Evolutionary conservation across 441 rosid genomes (phyloP).

Genomic region (Pelargonium fulgidum): DNA sequence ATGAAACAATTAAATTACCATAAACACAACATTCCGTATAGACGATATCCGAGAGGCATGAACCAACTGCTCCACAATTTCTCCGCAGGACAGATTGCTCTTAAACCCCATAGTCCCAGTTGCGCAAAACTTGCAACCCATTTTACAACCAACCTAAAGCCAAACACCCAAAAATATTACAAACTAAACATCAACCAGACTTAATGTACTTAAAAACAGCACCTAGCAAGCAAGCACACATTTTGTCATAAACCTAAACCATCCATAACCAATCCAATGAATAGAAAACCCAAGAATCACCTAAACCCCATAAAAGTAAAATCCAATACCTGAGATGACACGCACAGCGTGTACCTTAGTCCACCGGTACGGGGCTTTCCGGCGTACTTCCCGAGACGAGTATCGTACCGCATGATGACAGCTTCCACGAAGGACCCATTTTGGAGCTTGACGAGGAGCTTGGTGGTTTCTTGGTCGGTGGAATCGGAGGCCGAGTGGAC

Average conservation of each 20-base stretch:
- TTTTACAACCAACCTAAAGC: conserved; percentile 89
- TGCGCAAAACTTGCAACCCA: conserved; percentile 97
- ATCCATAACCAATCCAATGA: not conserved
- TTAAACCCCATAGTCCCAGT: conserved; percentile 96
- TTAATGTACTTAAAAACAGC: not conserved
- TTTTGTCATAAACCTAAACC: not conserved
- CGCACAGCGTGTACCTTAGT: conserved; percentile 68
- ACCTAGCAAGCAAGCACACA: conserved; percentile 1
- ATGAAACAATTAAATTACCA: conserved; percentile 36
- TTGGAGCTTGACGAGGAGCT: conserved; percentile 63
- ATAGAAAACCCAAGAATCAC: not conserved
- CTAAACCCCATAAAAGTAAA: not conserved
- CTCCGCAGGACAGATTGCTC: conserved; percentile 74
- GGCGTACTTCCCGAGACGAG: conserved; percentile 68
- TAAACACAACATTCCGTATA: conserved; percentile 86
- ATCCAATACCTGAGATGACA: conserved; percentile 73
- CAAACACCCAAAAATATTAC: not conserved
- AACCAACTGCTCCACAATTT: conserved; percentile 90
- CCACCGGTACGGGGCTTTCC: conserved; percentile 93
- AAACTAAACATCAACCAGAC: no score
- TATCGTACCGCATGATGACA: conserved; percentile 86
- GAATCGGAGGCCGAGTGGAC: conserved; percentile 62
- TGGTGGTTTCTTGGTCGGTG: conserved; percentile 72
- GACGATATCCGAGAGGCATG: conserved; percentile 68
- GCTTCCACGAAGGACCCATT: conserved; percentile 85